Base-by-base conservation (phyloP, 345 rosid genomes). In the Salix exigua region DNA sequence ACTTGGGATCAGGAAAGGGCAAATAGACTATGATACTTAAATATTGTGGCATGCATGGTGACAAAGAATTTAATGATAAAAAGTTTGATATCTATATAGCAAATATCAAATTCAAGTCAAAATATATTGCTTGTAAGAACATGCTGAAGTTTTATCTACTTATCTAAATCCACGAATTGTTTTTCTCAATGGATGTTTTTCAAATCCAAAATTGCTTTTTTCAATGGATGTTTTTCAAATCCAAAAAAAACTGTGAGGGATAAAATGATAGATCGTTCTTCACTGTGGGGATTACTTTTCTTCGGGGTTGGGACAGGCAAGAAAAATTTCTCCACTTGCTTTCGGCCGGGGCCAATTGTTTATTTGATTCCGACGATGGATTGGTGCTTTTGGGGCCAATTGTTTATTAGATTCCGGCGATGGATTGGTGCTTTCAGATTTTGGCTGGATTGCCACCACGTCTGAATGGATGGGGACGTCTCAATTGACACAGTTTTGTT, bases 401-500 rank as follows among this genome's bases (percentile, higher is more conserved):
- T 50, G 65, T 71, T 46, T 28, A 44, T 46, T 63, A 50, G 75
- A 65, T 51, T 72, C 42, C 37, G 19, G 62, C 14, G 71, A 31
- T 68, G 82, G 76, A 71, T 75, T 35, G 77, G 62, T 70, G 75
- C 72, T 42, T 38, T 18, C 68, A 79, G 69, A 66, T 68, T 75
- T 71, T 72, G 72, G 64, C 31, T 83, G 71, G 60, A 79, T 40
- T 8, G 26, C 66, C 53, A 30, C 28, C 19, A 62, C n/a, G 38
- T 38, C 31, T 51, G 65, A 61, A 73, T 68, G 18, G 70, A 10
- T 18, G 44, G 79, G 73, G 67, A 38, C 42, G 42, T 70, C 73
- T 81, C 25, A 66, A 73, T 78, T 61, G 77, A 78, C 38, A n/a
- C n/a, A 25, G 40, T 58, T 80, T 78, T 78, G 74, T 67, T 72